phyloP scores from a whole-genome alignment of 1,284 basidiomycete genomes.

The Porogramme epimiltina region DNA sequence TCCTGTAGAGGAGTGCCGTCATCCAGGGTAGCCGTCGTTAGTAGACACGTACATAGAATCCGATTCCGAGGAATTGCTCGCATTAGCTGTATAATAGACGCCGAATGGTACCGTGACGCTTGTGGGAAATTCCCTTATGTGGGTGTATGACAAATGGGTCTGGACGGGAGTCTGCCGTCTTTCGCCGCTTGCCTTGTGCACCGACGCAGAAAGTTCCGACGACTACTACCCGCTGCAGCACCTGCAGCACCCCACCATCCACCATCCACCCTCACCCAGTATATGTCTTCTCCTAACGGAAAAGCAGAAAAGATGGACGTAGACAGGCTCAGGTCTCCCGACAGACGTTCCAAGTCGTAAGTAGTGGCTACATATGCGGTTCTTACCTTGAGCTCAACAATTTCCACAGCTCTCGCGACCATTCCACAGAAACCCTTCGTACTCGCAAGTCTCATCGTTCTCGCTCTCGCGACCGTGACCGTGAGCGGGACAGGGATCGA shows the following conservation, averaged over 20 bases:
- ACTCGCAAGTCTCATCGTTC: slow-evolving; percentile 74
- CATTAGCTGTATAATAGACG: too few relatives aligned
- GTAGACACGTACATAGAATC: too few relatives aligned
- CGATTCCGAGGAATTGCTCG: too few relatives aligned
- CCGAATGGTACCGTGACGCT: background rate
- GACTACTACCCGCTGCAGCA: background rate
- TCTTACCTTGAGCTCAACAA: slow-evolving; percentile 14
- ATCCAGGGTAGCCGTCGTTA: background rate
- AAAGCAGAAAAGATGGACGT: slow-evolving; percentile 72
- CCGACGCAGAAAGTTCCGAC: background rate
- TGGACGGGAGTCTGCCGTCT: slow-evolving; percentile 11
- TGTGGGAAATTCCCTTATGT: background rate
- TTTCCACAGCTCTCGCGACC: slow-evolving; percentile 58
- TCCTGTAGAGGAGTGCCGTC: slow-evolving; percentile 30
- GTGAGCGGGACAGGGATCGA: slow-evolving; percentile 39
- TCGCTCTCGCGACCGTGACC: slow-evolving; percentile 42
- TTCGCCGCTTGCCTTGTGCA: background rate
- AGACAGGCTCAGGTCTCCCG: slow-evolving; percentile 55
- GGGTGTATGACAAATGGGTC: background rate
- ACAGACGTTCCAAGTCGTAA: slow-evolving; percentile 59
- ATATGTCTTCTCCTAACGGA: slow-evolving; percentile 46
- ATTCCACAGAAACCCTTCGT: slow-evolving; percentile 71
- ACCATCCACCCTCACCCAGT: too few relatives aligned
- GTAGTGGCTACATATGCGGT: slow-evolving; percentile 27
- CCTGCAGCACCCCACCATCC: too few relatives aligned